phyloP scores from a whole-genome alignment of 768 basidiomycete genomes.

The Lactifluus hygrophoroides region DNA sequence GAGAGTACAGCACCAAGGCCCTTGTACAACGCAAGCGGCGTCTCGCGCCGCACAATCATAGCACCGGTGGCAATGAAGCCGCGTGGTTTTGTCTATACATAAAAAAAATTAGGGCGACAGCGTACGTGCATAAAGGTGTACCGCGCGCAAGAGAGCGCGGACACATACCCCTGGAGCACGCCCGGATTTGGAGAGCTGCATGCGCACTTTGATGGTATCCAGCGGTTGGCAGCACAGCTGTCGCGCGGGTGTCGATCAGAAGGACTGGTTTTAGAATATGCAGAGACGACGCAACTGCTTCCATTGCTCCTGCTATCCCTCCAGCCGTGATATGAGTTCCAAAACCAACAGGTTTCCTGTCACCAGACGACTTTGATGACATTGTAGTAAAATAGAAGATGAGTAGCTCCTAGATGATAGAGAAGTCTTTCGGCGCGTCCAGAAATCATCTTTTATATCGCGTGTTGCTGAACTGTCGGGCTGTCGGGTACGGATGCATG shows the following conservation, averaged over 20 bases:
- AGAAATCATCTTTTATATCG: no score
- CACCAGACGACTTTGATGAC: conserved; percentile 24
- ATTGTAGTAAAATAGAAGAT: background rate
- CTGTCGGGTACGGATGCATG: no score
- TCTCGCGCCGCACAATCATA: conserved; percentile 84
- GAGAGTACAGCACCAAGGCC: conserved; percentile 93
- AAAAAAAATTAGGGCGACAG: background rate
- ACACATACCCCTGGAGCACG: conserved; percentile 70
- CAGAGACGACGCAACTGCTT: conserved; percentile 55
- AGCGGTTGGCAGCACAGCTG: conserved; percentile 84
- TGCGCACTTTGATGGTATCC: conserved; percentile 99
- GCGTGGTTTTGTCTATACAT: conserved; percentile 71
- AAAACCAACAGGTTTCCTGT: conserved; percentile 74
- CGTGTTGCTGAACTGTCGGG: no score
- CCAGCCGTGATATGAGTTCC: conserved; percentile 91
- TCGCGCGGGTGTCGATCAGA: background rate
- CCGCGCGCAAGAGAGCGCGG: background rate
- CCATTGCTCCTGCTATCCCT: conserved; percentile 87
- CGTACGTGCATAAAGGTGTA: background rate
- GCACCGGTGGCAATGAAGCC: conserved; percentile 89
- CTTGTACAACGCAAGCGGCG: conserved; percentile 94
- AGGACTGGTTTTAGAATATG: background rate
- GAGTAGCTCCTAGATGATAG: background rate
- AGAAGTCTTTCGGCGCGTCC: no score
- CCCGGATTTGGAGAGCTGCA: conserved; percentile 90